Conservation (phyloP, 306 rosid species). For the Cyamopsis tetragonoloba region DNA sequence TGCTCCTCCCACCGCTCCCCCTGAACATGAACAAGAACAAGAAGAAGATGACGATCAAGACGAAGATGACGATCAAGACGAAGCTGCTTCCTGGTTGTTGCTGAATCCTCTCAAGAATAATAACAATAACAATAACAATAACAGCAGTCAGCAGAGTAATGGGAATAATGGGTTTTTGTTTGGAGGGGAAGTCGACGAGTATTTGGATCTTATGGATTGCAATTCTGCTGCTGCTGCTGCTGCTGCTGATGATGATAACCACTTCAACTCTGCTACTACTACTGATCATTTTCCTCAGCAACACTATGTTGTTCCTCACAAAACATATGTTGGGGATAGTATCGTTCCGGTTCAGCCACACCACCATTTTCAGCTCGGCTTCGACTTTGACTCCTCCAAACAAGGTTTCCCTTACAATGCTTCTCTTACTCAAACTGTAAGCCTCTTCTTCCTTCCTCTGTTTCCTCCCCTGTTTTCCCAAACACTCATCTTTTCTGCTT, state of each 20-base stretch:
- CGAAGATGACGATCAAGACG: slow-evolving; percentile 59
- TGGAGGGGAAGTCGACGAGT: slow-evolving; percentile 79
- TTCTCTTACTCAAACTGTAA: slow-evolving; percentile 65
- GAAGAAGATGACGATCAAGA: background rate
- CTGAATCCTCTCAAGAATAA: slow-evolving; percentile 50
- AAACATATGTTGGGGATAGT: slow-evolving; percentile 55
- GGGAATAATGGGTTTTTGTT: slow-evolving; percentile 46
- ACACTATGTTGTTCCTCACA: slow-evolving; percentile 35
- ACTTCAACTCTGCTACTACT: background rate
- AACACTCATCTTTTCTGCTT: too few relatives aligned
- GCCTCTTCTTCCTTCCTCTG: slow-evolving; percentile 5
- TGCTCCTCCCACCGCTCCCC: slow-evolving; percentile 23
- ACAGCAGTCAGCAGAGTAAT: slow-evolving; percentile 27
- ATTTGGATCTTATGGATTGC: slow-evolving; percentile 76
- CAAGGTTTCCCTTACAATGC: slow-evolving; percentile 51
- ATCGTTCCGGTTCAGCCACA: slow-evolving; percentile 74
- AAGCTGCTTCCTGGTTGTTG: slow-evolving; percentile 87
- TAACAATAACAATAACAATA: background rate
- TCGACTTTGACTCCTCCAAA: slow-evolving; percentile 62
- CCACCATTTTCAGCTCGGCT: slow-evolving; percentile 55
- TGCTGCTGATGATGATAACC: slow-evolving; percentile 17
- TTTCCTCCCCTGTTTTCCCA: too few relatives aligned
- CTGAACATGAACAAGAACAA: too few relatives aligned
- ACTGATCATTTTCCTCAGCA: slow-evolving; percentile 31
- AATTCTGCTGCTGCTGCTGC: slow-evolving; percentile 43